Conservation (phyloP, 352 stramenopile genomes). For the Phytophthora pinifolia region DNA sequence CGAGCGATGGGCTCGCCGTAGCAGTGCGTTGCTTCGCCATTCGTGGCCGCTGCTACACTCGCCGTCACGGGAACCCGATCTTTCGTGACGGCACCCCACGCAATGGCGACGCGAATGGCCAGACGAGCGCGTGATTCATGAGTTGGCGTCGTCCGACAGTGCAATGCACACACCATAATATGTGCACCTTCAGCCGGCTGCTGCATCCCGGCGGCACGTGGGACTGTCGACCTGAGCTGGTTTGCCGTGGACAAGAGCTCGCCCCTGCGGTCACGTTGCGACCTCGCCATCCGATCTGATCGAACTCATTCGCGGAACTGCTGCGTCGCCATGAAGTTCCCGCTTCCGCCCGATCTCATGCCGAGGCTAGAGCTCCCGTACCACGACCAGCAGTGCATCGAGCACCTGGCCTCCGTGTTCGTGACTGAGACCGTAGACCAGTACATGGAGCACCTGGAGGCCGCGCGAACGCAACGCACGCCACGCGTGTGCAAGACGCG, state of each 20-base stretch:
- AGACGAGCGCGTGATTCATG: slow-evolving; percentile 13
- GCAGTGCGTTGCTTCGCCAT: neutral
- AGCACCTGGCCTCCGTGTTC: slow-evolving; percentile 28
- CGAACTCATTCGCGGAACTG: slow-evolving; percentile 1
- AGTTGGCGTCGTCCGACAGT: slow-evolving; percentile 3
- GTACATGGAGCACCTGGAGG: slow-evolving; percentile 32
- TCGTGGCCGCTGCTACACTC: too few species aligned
- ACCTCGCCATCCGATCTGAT: neutral
- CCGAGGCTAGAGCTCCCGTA: slow-evolving; percentile 20
- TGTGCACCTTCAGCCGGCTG: too few species aligned
- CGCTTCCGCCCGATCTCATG: slow-evolving; percentile 25
- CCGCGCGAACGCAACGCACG: slow-evolving; percentile 3
- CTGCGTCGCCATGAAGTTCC: slow-evolving; percentile 34
- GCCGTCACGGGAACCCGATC: slow-evolving; percentile 1
- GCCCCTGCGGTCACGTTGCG: neutral
- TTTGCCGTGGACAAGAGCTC: too few species aligned
- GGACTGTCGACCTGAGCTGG: slow-evolving; percentile 6
- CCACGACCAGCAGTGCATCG: slow-evolving; percentile 27
- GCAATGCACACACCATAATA: too few species aligned
- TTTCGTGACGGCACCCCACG: neutral
- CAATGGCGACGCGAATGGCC: neutral
- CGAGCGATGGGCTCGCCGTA: too few species aligned
- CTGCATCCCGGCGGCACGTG: neutral
- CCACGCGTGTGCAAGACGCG: slow-evolving; percentile 25
- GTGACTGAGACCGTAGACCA: slow-evolving; percentile 35